Conservation (phyloP, 2,329 filamentous ascomycete species). For the Botrytis tulipae region DNA sequence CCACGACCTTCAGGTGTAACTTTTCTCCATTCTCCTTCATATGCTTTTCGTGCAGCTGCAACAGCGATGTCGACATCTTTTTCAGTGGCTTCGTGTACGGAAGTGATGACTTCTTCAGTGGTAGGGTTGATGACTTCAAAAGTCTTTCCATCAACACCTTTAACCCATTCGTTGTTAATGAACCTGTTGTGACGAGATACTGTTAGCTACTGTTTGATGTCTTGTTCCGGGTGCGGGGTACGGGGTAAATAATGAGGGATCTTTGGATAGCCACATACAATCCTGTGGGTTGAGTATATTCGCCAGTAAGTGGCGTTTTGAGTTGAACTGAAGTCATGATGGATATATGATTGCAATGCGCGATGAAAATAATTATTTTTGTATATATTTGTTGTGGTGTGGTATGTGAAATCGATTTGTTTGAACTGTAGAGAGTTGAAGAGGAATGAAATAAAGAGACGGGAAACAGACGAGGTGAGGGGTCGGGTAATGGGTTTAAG, state of each 20-base stretch:
- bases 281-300: conserved; percentile 40
- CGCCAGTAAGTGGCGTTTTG: conserved; percentile 37
- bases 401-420: background rate
- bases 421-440: background rate
- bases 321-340: conserved; percentile 35
- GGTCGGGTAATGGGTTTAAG: conserved; percentile 14
- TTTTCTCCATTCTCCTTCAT: conserved; percentile 69
- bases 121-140: conserved; percentile 91
- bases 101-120: conserved; percentile 80
- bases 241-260: conserved; percentile 22
- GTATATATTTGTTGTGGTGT: background rate
- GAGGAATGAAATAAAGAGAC: background rate
- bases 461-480: background rate
- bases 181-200: conserved; percentile 40
- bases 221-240: background rate
- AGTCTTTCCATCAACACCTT: conserved; percentile 79
- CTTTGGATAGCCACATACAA: conserved; percentile 42
- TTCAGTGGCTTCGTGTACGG: conserved; percentile 81
- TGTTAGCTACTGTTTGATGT: conserved; percentile 12
- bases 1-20: conserved; percentile 70
- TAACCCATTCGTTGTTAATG: conserved; percentile 92
- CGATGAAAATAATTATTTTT: background rate
- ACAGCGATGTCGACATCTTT: conserved; percentile 84
- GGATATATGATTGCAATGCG: conserved; percentile 9
- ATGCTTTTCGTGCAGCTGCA: conserved; percentile 79